Evolutionary conservation across 2,329 filamentous ascomycete species (phyloP), one percentile per base, ranked within the genome.

Genomic region (Polychaeton citri): DNA sequence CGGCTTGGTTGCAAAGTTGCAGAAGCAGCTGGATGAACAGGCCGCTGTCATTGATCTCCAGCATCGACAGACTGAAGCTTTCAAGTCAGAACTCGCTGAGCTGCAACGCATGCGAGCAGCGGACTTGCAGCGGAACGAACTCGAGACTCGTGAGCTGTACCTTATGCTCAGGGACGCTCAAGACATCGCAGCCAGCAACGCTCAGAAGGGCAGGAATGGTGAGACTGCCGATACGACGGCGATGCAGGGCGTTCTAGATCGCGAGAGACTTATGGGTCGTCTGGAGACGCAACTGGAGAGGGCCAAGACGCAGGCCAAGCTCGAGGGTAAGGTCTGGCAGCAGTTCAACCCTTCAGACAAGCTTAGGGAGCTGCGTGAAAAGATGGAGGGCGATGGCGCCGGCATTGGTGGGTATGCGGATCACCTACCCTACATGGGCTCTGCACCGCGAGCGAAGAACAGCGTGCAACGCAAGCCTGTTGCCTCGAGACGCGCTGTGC

Each of bases 121-220:
- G 58, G 88, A 96, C 57, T 72, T 92, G 21, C 90, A 96, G 61
- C 75, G 90, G 35, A 93, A 94, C 52, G 90, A 98, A 61, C 67
- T 98, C 19, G 90, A 98, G 62, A 96, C 88, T 2, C 74, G 90
- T 63, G 90, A 98, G 61, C 65, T 98, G 16, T 98, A 96, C 59
- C 79, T 98, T 38, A 98, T 98, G 90, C 79, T 98, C 44, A 78
- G 88, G 42, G 90, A 98, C 60, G 88, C 90, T 24, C 88, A 96
- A 60, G 88, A 98, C 52, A 85, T 95, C 46, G 88, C 88, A 32
- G 87, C 86, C 17, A 86, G 88, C 3, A 83, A 84, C 50, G 82
- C 85, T n/a, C 70, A 74, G 54, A 76, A 72, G 47, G 65, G 60
- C 35, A 64, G 68, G 47, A 65, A 65, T 28, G 66, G 60, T 37